phyloP scores from a whole-genome alignment of 495 filamentous ascomycete species.

The Penicillium macrosclerotiorum region DNA sequence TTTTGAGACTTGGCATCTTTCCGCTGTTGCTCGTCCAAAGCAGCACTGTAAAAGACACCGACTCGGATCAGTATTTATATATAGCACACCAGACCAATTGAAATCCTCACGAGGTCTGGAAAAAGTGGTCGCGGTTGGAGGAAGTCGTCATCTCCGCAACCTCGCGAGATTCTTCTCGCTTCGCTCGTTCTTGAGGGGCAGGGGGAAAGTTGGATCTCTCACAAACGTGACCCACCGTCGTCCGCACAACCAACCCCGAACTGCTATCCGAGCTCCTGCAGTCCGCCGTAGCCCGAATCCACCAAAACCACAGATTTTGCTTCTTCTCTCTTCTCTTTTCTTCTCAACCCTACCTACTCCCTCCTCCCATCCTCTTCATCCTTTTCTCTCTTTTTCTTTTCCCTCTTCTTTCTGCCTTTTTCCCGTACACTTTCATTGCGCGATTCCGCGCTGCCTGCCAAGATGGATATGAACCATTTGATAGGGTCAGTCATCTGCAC shows the following conservation, averaged over 20 bases:
- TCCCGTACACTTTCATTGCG: conserved; percentile 30
- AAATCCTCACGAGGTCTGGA: conserved; percentile 64
- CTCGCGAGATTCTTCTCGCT: background rate
- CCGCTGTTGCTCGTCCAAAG: conserved; percentile 67
- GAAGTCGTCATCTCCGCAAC: conserved; percentile 59
- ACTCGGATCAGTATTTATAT: conserved; percentile 10
- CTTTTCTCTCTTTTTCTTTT: conserved; percentile 15
- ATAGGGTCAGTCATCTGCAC: conserved; percentile 47
- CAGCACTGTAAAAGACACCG: conserved; percentile 50
- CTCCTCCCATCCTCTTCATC: conserved; percentile 6
- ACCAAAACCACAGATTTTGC: conserved; percentile 37
- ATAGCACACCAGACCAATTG: background rate
- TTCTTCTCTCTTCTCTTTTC: conserved; percentile 27
- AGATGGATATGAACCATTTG: conserved; percentile 55
- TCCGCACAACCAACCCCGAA: conserved; percentile 18
- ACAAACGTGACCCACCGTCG: conserved; percentile 12
- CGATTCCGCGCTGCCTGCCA: conserved; percentile 34
- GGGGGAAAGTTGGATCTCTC: conserved; percentile 8
- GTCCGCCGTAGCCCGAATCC: conserved; percentile 38
- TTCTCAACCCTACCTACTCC: conserved; percentile 18
- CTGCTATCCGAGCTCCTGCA: conserved; percentile 37
- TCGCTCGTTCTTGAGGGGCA: background rate
- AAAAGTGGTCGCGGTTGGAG: conserved; percentile 72
- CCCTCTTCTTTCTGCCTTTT: conserved; percentile 13
- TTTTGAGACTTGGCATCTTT: conserved; percentile 80